Percentiles rank a stretch among this genome's conserved stretches.
Conservation (phyloP, 2,329 filamentous ascomycete species). For the Pseudogymnoascus sp. region DNA sequence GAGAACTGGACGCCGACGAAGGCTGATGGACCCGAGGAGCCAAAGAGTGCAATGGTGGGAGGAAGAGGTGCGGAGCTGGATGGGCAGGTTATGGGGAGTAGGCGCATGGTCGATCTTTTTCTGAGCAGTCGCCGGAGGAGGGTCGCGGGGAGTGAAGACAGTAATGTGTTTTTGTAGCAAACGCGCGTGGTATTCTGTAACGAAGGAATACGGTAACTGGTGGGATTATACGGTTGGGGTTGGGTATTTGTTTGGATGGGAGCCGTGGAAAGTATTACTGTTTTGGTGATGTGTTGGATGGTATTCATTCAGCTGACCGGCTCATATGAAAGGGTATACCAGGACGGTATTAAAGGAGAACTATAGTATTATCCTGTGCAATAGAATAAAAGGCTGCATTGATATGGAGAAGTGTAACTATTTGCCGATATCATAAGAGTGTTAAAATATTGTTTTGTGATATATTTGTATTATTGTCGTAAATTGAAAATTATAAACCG, state of each 20-base stretch:
- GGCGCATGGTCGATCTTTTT: conserved; percentile 48
- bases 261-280: neutral
- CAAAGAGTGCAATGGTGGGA: conserved; percentile 16
- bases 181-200: too few relatives aligned
- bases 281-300: neutral
- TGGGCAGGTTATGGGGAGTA: conserved; percentile 37
- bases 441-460: neutral
- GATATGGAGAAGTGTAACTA: neutral
- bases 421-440: neutral
- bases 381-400: neutral
- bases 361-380: neutral
- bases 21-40: conserved; percentile 20
- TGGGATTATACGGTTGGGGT: neutral
- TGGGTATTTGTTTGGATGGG: neutral
- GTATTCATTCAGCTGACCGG: neutral
- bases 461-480: neutral
- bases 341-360: neutral
- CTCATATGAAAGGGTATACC: neutral
- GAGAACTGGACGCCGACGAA: conserved; percentile 14
- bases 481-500: neutral
- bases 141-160: conserved; percentile 33
- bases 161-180: conserved; percentile 17
- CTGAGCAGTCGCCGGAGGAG: conserved; percentile 41
- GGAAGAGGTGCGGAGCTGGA: conserved; percentile 19
- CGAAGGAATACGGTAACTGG: neutral